Conservation (phyloP, 441 rosid species). For the Biscutella laevigata region DNA sequence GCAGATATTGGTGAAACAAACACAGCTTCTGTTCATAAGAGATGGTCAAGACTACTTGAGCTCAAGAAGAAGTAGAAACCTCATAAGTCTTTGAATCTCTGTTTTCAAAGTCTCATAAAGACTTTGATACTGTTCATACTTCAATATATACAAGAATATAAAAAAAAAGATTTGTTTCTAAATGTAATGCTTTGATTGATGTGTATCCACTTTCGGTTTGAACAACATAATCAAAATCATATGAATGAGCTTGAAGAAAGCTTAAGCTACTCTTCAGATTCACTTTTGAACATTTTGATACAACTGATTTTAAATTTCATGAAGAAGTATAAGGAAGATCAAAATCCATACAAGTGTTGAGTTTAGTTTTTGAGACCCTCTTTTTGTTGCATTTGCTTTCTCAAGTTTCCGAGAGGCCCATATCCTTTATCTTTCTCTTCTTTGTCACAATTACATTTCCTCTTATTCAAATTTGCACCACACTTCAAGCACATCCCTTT, state of each 20-base stretch:
- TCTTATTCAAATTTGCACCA: conserved; percentile 59
- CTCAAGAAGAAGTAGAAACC: conserved; percentile 35
- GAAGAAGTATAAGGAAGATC: neutral
- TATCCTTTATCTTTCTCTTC: conserved; percentile 36
- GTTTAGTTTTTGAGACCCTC: conserved; percentile 18
- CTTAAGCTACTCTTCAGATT: neutral
- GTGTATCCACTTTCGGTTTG: neutral
- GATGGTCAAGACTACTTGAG: conserved; percentile 65
- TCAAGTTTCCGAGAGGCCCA: conserved; percentile 64
- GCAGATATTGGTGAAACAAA: conserved; percentile 43
- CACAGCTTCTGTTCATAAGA: conserved; percentile 46
- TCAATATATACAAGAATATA: neutral
- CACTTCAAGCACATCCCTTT: conserved; percentile 72
- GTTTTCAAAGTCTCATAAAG: conserved; percentile 1
- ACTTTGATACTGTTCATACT: conserved; percentile 3
- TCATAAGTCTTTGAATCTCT: neutral
- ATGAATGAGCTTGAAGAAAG: conserved; percentile 5
- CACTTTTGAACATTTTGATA: neutral
- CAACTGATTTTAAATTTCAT: neutral
- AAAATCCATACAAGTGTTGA: neutral
- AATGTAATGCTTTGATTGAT: neutral
- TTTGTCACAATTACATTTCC: conserved; percentile 47
- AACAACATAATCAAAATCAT: neutral
- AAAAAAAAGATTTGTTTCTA: neutral
- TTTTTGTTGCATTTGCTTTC: conserved; percentile 48